Conservation (phyloP, 495 filamentous ascomycete genomes). For the Neurospora cerealis region DNA sequence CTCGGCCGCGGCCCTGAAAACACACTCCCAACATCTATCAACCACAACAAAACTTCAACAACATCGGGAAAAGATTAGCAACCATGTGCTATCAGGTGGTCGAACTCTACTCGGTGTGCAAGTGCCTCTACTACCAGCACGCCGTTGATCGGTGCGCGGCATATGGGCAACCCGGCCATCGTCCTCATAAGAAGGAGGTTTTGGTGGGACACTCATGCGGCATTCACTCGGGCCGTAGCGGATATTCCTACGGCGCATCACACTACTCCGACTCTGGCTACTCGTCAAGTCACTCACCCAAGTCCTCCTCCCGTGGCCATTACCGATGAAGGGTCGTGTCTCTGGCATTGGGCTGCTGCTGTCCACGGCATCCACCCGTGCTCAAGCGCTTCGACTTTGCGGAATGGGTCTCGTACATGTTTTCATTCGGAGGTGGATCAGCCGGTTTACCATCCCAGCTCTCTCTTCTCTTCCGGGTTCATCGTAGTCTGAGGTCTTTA, state of each 20-base stretch:
- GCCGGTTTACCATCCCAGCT: neutral
- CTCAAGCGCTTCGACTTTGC: neutral
- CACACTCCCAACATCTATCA: neutral
- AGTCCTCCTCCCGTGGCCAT: neutral
- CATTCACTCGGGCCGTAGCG: neutral
- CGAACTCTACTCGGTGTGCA: conserved; percentile 70
- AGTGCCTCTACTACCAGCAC: conserved; percentile 74
- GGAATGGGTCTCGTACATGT: neutral
- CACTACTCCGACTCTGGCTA: neutral
- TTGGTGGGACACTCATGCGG: neutral
- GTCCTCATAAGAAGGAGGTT: neutral
- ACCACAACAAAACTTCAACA: neutral
- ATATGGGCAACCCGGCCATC: conserved; percentile 32
- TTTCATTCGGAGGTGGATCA: neutral
- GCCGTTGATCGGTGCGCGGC: conserved; percentile 62
- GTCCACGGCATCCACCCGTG: neutral
- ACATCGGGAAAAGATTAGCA: neutral
- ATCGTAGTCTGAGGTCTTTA: neutral
- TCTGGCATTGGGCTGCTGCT: neutral
- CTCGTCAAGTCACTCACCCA: neutral
- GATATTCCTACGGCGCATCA: neutral
- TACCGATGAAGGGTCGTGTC: neutral
- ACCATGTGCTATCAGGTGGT: conserved; percentile 65
- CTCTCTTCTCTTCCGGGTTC: neutral
- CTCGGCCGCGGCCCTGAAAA: neutral